These are phyloP conservation scores for Russula virescens DNA, from an alignment of 768 basidiomycete species.

Conservation along the genomic window DNA sequence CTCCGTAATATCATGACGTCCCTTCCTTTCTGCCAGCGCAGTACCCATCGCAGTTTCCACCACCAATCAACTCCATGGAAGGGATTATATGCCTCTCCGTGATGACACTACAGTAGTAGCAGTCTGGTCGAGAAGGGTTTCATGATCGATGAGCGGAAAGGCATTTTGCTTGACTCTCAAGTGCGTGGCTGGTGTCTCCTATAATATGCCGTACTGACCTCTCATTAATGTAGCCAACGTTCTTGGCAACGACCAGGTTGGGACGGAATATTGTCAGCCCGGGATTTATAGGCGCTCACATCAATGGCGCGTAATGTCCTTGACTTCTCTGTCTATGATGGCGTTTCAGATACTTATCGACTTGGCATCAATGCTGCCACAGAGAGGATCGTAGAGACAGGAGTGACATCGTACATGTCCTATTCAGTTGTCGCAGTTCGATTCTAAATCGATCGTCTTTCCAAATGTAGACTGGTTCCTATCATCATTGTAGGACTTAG, in stretches of 20 bases:
- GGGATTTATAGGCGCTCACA: constrained; percentile 81
- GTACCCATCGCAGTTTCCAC: background rate
- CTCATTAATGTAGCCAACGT: constrained; percentile 49
- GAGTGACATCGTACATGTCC: constrained; percentile 72
- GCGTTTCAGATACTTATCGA: constrained; percentile 60
- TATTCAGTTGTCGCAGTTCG: constrained; percentile 16
- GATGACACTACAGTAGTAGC: constrained; percentile 72
- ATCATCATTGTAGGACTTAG: constrained; percentile 52
- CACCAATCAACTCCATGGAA: background rate
- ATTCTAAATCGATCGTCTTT: background rate
- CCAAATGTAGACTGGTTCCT: constrained; percentile 27
- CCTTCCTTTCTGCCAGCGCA: background rate
- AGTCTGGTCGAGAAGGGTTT: constrained; percentile 66
- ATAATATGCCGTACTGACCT: constrained; percentile 1
- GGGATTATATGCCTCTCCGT: constrained; percentile 77
- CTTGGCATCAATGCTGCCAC: constrained; percentile 65
- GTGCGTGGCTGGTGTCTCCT: constrained; percentile 30
- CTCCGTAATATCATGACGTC: constrained; percentile 10
- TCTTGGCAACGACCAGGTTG: constrained; percentile 64
- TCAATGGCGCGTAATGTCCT: constrained; percentile 88
- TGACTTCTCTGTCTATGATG: constrained; percentile 82
- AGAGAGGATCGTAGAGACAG: constrained; percentile 76
- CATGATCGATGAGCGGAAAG: constrained; percentile 73
- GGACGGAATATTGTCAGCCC: constrained; percentile 79
- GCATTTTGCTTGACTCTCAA: constrained; percentile 72